These are phyloP conservation scores for Begonia loranthoides DNA, from an alignment of 306 rosid species.

Conservation along the genomic window DNA sequence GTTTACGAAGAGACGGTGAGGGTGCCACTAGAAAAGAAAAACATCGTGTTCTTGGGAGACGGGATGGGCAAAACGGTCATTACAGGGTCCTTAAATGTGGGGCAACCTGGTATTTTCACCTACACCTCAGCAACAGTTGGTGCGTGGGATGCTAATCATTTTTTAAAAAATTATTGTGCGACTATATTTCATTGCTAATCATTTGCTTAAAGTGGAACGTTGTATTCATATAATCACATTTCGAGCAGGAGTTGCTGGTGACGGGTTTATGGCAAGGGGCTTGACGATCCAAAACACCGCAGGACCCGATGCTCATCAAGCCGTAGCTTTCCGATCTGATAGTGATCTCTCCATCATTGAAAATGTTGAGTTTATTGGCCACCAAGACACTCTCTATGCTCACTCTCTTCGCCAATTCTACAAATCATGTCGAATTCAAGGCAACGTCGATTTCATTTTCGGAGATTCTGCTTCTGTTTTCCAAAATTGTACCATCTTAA, in stretches of 20 bases:
- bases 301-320: conserved; percentile 82
- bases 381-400: conserved; percentile 88
- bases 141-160: conserved; percentile 18
- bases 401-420: too few relatives aligned
- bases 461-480: conserved; percentile 73
- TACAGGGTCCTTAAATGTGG: conserved; percentile 44
- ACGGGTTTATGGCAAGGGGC: conserved; percentile 88
- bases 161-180: neutral
- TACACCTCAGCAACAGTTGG: conserved; percentile 67
- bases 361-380: conserved; percentile 60
- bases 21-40: conserved; percentile 45
- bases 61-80: conserved; percentile 74
- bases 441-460: conserved; percentile 81
- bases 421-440: conserved; percentile 53
- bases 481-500: conserved; percentile 38
- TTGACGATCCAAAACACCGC: conserved; percentile 69
- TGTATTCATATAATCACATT: too few relatives aligned
- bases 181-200: too few relatives aligned
- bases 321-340: conserved; percentile 81
- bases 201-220: too few relatives aligned
- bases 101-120: conserved; percentile 45
- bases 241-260: conserved; percentile 56
- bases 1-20: conserved; percentile 67
- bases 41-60: conserved; percentile 59
- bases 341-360: conserved; percentile 60